A percentile compares a stretch with the other conserved stretches of the same genome.
These are phyloP conservation scores for Coffea humblotiana DNA, from an alignment of 305 asterid species.

Conservation along the genomic window DNA sequence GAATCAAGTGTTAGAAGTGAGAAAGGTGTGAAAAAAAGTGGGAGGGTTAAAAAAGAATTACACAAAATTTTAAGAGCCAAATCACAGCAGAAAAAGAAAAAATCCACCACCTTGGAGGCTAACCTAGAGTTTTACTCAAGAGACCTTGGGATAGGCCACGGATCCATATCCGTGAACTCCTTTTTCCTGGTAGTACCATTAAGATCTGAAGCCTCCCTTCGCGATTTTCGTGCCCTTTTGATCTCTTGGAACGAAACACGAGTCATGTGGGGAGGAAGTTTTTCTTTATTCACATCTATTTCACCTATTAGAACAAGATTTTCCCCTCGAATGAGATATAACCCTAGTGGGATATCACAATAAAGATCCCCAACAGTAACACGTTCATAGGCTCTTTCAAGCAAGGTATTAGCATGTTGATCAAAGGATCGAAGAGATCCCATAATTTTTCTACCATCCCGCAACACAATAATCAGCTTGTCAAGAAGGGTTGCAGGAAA, in stretches of 20 bases:
- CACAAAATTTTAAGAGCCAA: no score
- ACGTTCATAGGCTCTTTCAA: constrained; percentile 90
- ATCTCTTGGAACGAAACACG: constrained; percentile 76
- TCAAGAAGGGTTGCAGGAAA: constrained; percentile 92
- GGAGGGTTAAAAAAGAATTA: no score
- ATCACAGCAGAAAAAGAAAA: no score
- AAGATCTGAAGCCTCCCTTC: no score
- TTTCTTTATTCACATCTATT: constrained; percentile 66
- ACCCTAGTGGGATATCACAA: constrained; percentile 80
- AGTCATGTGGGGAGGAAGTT: constrained; percentile 83
- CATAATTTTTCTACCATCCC: constrained; percentile 86
- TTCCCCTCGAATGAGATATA: constrained; percentile 82
- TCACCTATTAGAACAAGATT: constrained; percentile 89
- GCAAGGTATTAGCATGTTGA: constrained; percentile 93
- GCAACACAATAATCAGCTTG: constrained; percentile 73
- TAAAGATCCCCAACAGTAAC: constrained; percentile 75
- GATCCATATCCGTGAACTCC: no score
- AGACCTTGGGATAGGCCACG: no score
- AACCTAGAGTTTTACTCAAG: no score
- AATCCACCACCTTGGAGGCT: no score
- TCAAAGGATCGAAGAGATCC: constrained; percentile 93
- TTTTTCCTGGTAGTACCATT: no score
- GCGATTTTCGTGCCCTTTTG: constrained; percentile 41
- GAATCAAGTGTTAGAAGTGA: no score
- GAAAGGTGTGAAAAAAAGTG: no score